Conservation (phyloP, 1,284 basidiomycete genomes). For the Boletus calvinii region DNA sequence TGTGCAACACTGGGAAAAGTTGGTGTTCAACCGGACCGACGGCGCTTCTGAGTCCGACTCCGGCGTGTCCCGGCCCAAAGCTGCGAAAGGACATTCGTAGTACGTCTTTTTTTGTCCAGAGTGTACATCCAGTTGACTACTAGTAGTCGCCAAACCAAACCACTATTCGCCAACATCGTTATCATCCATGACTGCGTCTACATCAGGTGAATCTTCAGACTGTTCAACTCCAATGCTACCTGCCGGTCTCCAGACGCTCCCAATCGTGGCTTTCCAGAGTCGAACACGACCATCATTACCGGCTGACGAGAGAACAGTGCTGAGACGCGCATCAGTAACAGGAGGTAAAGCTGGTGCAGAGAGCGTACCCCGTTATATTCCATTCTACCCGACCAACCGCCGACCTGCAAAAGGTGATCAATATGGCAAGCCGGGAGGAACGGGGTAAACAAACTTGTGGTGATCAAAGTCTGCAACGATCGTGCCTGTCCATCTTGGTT, state of each 20-base stretch:
- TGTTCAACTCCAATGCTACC: constrained; percentile 79
- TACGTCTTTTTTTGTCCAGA: background rate
- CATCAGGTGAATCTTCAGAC: constrained; percentile 52
- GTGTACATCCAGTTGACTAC: background rate
- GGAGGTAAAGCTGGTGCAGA: constrained; percentile 7
- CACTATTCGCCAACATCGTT: constrained; percentile 24
- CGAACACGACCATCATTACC: constrained; percentile 88
- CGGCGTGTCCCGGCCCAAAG: too few relatives aligned
- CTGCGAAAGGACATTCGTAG: background rate
- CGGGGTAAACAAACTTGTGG: constrained; percentile 52
- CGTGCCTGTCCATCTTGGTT: constrained; percentile 66
- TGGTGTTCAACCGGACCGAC: constrained; percentile 1
- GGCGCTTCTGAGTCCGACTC: background rate
- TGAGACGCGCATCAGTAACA: constrained; percentile 33
- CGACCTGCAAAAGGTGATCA: constrained; percentile 42
- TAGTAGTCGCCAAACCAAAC: background rate
- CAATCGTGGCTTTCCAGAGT: constrained; percentile 82
- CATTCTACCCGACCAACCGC: constrained; percentile 75
- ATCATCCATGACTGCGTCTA: constrained; percentile 35
- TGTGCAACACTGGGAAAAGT: too few relatives aligned
- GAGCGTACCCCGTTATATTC: constrained; percentile 81
- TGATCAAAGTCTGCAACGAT: constrained; percentile 86
- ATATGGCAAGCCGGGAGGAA: background rate
- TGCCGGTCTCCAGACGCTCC: constrained; percentile 73
- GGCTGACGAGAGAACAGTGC: constrained; percentile 84